Percentiles rank a stretch among this genome's conserved stretches.
These are phyloP conservation scores for Fallopia convolvulus DNA, from an alignment of 148 eudicot genomes.

Conservation along the genomic window DNA sequence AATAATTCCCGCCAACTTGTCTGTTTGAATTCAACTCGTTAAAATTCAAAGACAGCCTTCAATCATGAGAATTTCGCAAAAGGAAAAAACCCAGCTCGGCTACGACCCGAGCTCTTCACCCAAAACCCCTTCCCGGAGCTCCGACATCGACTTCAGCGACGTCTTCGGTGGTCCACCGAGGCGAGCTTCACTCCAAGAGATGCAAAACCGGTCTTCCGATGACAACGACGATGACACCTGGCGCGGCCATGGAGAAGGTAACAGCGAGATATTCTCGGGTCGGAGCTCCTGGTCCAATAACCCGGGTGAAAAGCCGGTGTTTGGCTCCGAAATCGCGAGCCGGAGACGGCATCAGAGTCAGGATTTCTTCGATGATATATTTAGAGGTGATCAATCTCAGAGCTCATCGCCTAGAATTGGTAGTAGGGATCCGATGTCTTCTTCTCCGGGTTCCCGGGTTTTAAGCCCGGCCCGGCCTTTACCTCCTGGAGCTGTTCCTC, in stretches of 20 bases:
- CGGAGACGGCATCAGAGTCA: constrained; percentile 42
- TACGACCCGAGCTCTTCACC: constrained; percentile 15
- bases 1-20: constrained; percentile 5
- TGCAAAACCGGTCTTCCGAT: constrained; percentile 20
- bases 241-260: constrained; percentile 15
- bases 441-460: constrained; percentile 50
- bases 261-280: constrained; percentile 8
- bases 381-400: constrained; percentile 50
- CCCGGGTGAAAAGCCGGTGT: constrained; percentile 55
- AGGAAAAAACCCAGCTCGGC: constrained; percentile 25
- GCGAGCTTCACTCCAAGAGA: constrained; percentile 47
- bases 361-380: constrained; percentile 81
- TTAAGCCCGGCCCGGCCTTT: constrained; percentile 48
- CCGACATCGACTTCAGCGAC: constrained; percentile 71
- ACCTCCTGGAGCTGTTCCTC: constrained; percentile 32
- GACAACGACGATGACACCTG: constrained; percentile 5
- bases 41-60: not conserved
- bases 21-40: not conserved
- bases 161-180: constrained; percentile 96
- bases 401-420: constrained; percentile 50
- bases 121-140: constrained; percentile 9
- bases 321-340: constrained; percentile 36
- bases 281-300: constrained; percentile 23
- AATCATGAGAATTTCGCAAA: constrained; percentile 29
- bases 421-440: constrained; percentile 28